Evolutionary conservation across 2,329 filamentous ascomycete species (phyloP).

Genomic region (Ceratocystis cubensis): DNA sequence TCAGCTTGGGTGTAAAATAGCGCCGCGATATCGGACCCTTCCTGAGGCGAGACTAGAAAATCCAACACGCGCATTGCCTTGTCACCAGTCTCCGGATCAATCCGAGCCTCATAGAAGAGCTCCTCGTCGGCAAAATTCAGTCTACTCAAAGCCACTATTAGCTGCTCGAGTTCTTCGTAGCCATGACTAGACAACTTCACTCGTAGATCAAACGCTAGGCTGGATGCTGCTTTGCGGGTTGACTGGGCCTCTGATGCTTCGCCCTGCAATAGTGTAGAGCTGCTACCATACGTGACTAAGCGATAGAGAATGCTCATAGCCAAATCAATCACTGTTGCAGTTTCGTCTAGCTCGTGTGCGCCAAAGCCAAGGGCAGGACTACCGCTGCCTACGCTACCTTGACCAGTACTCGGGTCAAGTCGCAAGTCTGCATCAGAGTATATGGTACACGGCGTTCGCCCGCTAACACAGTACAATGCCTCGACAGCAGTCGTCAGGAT

Average conservation of each 20-base stretch:
- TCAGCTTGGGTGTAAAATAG: slow-evolving; percentile 27
- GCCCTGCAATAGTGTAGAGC: background rate
- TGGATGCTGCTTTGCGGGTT: slow-evolving; percentile 14
- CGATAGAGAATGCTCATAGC: slow-evolving; percentile 22
- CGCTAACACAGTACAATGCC: slow-evolving; percentile 48
- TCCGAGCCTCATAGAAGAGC: slow-evolving; percentile 60
- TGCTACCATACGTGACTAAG: background rate
- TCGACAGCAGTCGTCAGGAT: slow-evolving; percentile 54
- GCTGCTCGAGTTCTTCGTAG: slow-evolving; percentile 64
- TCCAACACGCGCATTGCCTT: slow-evolving; percentile 74
- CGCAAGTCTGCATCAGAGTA: background rate
- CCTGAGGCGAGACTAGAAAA: slow-evolving; percentile 64
- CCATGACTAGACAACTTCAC: background rate
- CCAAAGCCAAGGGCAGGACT: slow-evolving; percentile 30
- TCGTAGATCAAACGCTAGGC: slow-evolving; percentile 14
- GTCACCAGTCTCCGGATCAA: slow-evolving; percentile 66
- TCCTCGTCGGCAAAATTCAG: slow-evolving; percentile 77
- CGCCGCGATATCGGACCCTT: slow-evolving; percentile 36
- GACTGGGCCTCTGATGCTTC: background rate
- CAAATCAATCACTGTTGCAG: slow-evolving; percentile 22
- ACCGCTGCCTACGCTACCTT: slow-evolving; percentile 11
- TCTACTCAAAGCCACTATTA: slow-evolving; percentile 65
- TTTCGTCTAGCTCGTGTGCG: background rate
- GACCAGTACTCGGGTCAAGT: background rate
- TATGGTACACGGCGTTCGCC: background rate